phyloP scores from a whole-genome alignment of 192 early-diverging fungal species.

The Linnemannia schmuckeri region DNA sequence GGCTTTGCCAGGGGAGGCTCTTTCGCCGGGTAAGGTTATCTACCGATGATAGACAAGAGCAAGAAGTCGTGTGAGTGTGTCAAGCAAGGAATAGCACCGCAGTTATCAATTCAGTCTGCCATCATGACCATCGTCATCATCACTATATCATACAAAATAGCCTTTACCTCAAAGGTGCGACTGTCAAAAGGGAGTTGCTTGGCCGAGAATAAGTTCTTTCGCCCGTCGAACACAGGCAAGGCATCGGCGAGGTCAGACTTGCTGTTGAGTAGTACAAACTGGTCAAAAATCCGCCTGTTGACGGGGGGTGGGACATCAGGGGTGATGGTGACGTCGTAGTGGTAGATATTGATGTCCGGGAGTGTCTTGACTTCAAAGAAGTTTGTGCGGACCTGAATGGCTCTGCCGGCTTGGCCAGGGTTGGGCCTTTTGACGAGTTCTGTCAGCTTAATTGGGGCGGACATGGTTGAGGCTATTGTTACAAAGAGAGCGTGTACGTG shows the following conservation, averaged over 20 bases:
- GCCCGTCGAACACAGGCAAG: slow-evolving; percentile 84
- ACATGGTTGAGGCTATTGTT: not conserved
- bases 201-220: slow-evolving; percentile 81
- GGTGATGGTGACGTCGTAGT: slow-evolving; percentile 85
- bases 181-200: slow-evolving; percentile 65
- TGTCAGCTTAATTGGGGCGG: slow-evolving; percentile 42
- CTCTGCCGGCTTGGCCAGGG: slow-evolving; percentile 59
- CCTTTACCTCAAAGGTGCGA: slow-evolving; percentile 66
- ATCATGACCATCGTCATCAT: not conserved
- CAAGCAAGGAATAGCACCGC: not conserved
- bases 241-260: slow-evolving; percentile 68
- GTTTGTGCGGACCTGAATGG: slow-evolving; percentile 70
- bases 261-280: slow-evolving; percentile 66
- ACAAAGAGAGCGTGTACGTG: too few relatives aligned
- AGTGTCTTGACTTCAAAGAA: slow-evolving; percentile 79
- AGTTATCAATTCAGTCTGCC: not conserved
- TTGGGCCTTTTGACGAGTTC: slow-evolving; percentile 60
- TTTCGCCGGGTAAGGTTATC: slow-evolving; percentile 56
- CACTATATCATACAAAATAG: not conserved
- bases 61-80: not conserved
- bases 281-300: slow-evolving; percentile 74
- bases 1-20: slow-evolving; percentile 27
- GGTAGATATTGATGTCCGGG: slow-evolving; percentile 76
- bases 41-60: slow-evolving; percentile 6
- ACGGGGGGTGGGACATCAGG: slow-evolving; percentile 84